phyloP scores from a whole-genome alignment of 495 filamentous ascomycete species.

The Hypoxylon perforatum region DNA sequence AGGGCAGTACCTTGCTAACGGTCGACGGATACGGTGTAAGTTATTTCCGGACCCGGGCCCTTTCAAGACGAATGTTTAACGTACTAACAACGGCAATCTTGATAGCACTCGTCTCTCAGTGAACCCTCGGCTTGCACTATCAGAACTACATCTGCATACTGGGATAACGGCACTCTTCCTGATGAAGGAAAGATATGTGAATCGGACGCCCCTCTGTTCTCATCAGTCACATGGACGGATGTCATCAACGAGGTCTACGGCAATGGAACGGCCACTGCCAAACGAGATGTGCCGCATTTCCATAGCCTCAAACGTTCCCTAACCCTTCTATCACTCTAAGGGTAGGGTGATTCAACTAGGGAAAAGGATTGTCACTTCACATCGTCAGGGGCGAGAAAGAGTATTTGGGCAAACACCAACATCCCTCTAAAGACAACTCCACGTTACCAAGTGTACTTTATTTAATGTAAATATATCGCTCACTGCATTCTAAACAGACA shows the following conservation, averaged over 20 bases:
- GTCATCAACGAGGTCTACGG: slow-evolving; percentile 26
- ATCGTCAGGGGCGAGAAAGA: too few species aligned
- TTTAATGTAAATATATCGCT: too few species aligned
- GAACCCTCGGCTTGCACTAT: slow-evolving; percentile 61
- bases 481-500: too few species aligned
- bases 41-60: slow-evolving; percentile 7
- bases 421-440: too few species aligned
- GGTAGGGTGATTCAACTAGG: not conserved
- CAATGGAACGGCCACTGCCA: slow-evolving; percentile 23
- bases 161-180: slow-evolving; percentile 60
- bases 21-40: slow-evolving; percentile 67
- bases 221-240: slow-evolving; percentile 35
- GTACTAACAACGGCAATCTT: not conserved
- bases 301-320: not conserved
- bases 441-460: too few species aligned
- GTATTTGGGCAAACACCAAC: too few species aligned
- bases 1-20: slow-evolving; percentile 63
- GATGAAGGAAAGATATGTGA: slow-evolving; percentile 55
- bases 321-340: not conserved
- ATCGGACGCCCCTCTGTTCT: slow-evolving; percentile 19
- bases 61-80: too few species aligned
- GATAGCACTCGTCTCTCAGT: slow-evolving; percentile 59
- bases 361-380: too few species aligned
- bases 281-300: slow-evolving; percentile 2
- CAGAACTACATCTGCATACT: slow-evolving; percentile 57